These are phyloP conservation scores for Leccinellum albellum DNA, from an alignment of 768 basidiomycete genomes.

Conservation along the genomic window DNA sequence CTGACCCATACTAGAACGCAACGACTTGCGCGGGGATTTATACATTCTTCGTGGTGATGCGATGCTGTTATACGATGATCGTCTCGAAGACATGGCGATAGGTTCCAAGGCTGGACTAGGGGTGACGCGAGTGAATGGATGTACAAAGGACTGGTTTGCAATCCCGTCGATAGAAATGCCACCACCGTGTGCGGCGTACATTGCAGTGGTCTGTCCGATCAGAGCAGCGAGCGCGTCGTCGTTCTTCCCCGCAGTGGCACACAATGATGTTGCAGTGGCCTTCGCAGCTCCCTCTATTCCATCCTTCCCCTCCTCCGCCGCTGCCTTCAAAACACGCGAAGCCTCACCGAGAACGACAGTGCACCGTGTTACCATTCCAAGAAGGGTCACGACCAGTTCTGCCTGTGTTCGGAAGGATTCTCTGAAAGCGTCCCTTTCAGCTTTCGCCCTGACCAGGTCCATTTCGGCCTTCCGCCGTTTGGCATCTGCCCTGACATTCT, in stretches of 20 bases:
- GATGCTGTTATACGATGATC: conserved; percentile 39
- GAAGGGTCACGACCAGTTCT: conserved; percentile 61
- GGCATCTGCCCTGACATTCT: conserved; percentile 70
- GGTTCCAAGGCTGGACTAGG: conserved; percentile 48
- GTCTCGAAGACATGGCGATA: conserved; percentile 39
- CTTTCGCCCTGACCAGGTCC: conserved; percentile 63
- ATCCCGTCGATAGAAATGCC: conserved; percentile 44
- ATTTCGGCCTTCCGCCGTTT: conserved; percentile 63
- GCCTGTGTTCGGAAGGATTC: conserved; percentile 64
- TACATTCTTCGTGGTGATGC: conserved; percentile 48
- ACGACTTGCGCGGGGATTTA: conserved; percentile 67
- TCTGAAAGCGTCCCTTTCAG: conserved; percentile 59
- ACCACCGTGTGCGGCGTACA: conserved; percentile 43
- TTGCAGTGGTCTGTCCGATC: conserved; percentile 63
- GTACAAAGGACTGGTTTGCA: conserved; percentile 42
- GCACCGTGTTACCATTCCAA: conserved; percentile 78
- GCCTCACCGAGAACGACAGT: conserved; percentile 68
- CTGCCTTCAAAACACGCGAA: conserved; percentile 41
- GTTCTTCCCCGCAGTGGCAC: conserved; percentile 58
- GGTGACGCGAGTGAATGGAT: conserved; percentile 42
- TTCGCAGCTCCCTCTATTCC: conserved; percentile 41
- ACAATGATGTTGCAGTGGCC: conserved; percentile 50
- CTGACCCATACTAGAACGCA: conserved; percentile 60
- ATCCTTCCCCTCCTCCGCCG: conserved; percentile 32
- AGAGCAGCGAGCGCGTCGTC: conserved; percentile 65